A percentile compares a stretch with the other conserved stretches of the same genome.
Evolutionary conservation across 192 early-diverging fungal species (phyloP).

Genomic region (Ambispora gerdemannii): DNA sequence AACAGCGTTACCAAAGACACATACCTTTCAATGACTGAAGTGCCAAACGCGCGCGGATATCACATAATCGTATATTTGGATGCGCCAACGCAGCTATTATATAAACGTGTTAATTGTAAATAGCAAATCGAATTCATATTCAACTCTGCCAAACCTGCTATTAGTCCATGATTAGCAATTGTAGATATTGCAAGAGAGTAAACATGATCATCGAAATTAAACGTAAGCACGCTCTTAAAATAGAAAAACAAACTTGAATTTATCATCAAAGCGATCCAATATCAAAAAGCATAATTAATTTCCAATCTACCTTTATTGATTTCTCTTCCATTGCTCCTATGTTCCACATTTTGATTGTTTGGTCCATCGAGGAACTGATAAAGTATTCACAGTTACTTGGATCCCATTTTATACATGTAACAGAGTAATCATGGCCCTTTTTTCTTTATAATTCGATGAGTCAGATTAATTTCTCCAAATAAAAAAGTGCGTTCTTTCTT

Average conservation of each 20-base stretch:
- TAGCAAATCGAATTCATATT: conserved; percentile 4
- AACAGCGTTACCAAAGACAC: too few relatives aligned
- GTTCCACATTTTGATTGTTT: conserved; percentile 79
- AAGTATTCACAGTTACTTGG: conserved; percentile 84
- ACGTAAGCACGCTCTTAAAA: conserved; percentile 57
- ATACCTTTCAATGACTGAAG: conserved; percentile 41
- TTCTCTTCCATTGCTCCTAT: conserved; percentile 65
- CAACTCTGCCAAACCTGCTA: conserved; percentile 58
- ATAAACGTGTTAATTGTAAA: not conserved
- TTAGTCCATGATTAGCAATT: conserved; percentile 67
- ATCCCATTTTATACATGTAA: conserved; percentile 78
- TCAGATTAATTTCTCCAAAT: too few relatives aligned
- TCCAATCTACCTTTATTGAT: too few relatives aligned
- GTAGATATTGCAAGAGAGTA: conserved; percentile 72
- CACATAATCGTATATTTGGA: conserved; percentile 73
- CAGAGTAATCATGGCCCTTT: conserved; percentile 59
- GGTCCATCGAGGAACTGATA: conserved; percentile 73
- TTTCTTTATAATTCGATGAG: too few relatives aligned
- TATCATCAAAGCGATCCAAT: too few relatives aligned
- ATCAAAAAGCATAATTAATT: too few relatives aligned
- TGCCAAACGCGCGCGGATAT: conserved; percentile 60
- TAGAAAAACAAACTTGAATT: too few relatives aligned
- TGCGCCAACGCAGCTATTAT: conserved; percentile 61
- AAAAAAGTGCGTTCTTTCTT: too few relatives aligned
- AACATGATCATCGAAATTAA: conserved; percentile 67